These are phyloP conservation scores for Xylariaceae sp. DNA, from an alignment of 2,329 filamentous ascomycete genomes.

Conservation along the genomic window DNA sequence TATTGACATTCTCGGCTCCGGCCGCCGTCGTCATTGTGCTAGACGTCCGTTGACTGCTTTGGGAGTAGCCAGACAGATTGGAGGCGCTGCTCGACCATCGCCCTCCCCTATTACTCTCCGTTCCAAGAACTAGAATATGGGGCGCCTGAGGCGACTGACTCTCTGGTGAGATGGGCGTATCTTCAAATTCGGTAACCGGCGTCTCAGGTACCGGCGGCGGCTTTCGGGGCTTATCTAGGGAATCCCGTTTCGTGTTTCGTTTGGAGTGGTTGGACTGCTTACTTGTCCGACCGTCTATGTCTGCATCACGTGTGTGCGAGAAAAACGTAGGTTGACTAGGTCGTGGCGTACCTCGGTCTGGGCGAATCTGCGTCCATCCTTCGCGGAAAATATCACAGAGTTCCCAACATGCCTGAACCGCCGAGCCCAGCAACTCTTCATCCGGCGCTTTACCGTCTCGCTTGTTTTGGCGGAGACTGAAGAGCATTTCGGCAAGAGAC, in stretches of 20 bases:
- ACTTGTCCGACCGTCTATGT: constrained; percentile 44
- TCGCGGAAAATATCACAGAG: constrained; percentile 89
- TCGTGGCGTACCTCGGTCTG: constrained; percentile 78
- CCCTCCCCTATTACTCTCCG: constrained; percentile 56
- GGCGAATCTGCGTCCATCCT: constrained; percentile 83
- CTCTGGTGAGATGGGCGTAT: constrained; percentile 77
- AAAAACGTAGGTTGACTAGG: constrained; percentile 74
- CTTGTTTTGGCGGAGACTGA: constrained; percentile 78
- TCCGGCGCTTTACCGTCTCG: constrained; percentile 68
- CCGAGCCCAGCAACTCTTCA: constrained; percentile 78
- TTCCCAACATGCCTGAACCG: constrained; percentile 91
- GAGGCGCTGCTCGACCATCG: constrained; percentile 80
- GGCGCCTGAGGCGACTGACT: constrained; percentile 70
- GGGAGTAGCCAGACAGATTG: constrained; percentile 73
- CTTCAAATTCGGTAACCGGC: constrained; percentile 91
- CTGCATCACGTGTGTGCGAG: constrained; percentile 42
- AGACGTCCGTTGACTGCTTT: constrained; percentile 58
- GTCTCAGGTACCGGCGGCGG: constrained; percentile 67
- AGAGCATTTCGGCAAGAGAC: constrained; percentile 87
- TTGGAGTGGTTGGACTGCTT: constrained; percentile 50
- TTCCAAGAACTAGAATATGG: constrained; percentile 82
- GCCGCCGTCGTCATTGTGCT: constrained; percentile 69
- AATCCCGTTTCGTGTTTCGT: constrained; percentile 46
- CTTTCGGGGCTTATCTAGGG: constrained; percentile 47
- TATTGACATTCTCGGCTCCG: constrained; percentile 66